Evolutionary conservation across 108 stramenopile genomes (phyloP).

Genomic region (Aurantiochytrium sp.): DNA sequence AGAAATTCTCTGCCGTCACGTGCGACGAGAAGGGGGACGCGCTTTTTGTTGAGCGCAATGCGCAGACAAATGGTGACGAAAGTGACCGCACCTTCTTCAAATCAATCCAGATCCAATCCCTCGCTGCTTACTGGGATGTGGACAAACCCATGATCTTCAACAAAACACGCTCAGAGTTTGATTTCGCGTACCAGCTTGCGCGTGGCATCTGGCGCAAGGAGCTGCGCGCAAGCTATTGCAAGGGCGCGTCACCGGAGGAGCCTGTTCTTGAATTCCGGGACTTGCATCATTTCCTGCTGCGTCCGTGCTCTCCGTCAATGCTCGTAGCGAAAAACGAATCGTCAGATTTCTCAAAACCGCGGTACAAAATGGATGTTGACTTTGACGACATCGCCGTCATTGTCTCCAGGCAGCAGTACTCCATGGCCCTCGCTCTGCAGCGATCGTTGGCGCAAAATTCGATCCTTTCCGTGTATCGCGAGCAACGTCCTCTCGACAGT

Average conservation of each 20-base stretch:
- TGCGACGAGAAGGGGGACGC: neutral
- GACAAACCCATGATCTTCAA: slow-evolving; percentile 9
- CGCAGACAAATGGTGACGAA: neutral
- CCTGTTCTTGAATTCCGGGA: neutral
- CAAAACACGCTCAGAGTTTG: neutral
- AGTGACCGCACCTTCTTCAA: neutral
- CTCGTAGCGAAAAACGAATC: neutral
- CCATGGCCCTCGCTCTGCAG: neutral
- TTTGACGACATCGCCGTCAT: neutral
- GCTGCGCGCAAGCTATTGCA: neutral
- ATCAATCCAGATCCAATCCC: neutral
- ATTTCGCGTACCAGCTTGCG: neutral
- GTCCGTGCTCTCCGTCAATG: neutral
- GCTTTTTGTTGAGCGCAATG: neutral
- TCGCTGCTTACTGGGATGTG: slow-evolving; percentile 9
- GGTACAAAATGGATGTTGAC: neutral
- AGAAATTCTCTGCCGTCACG: neutral
- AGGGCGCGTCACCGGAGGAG: neutral
- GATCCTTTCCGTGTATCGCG: neutral
- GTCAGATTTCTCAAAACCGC: neutral
- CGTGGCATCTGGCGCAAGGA: neutral
- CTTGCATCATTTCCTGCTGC: neutral
- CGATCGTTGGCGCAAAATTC: neutral
- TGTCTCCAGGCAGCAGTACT: neutral
- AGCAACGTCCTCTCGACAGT: neutral